Percentiles rank a stretch among this genome's conserved stretches.
Evolutionary conservation across 2,329 filamentous ascomycete species (phyloP).

Genomic region (Stylonectria norvegica): DNA sequence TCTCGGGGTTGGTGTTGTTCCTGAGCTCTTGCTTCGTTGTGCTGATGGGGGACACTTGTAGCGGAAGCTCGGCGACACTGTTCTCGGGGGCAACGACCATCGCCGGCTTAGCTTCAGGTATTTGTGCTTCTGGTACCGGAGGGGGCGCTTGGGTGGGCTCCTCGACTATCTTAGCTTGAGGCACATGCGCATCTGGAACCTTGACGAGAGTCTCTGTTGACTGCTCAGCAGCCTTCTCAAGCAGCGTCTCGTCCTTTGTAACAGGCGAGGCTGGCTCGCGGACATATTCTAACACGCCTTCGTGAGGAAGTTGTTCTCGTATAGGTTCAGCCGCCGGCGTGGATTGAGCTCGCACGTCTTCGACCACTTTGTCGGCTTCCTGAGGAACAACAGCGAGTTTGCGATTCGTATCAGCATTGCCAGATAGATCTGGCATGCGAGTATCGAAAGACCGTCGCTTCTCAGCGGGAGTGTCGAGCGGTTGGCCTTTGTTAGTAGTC

Average conservation of each 20-base stretch:
- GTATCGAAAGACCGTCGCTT: conserved; percentile 17
- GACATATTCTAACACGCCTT: conserved; percentile 4
- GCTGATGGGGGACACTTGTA: background rate
- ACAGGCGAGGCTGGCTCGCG: background rate
- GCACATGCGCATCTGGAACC: background rate
- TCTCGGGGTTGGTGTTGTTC: background rate
- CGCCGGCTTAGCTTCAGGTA: background rate
- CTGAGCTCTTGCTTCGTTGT: background rate
- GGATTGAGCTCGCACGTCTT: background rate
- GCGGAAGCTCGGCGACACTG: background rate
- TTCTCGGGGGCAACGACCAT: conserved; percentile 1
- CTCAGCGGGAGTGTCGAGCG: conserved; percentile 8
- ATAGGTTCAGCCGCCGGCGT: background rate
- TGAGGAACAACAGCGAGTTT: background rate
- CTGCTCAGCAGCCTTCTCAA: background rate
- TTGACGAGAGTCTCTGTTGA: conserved; percentile 1
- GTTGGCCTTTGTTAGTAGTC: conserved; percentile 19
- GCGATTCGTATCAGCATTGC: conserved; percentile 1
- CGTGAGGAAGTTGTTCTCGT: background rate
- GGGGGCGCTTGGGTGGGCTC: background rate
- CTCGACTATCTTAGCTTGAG: no score
- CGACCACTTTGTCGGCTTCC: background rate
- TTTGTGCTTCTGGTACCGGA: conserved; percentile 4
- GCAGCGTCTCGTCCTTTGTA: background rate
- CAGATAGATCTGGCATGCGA: conserved; percentile 18